Base-by-base conservation (phyloP, 2,329 filamentous ascomycete species). In the Alternaria brassicae region DNA sequence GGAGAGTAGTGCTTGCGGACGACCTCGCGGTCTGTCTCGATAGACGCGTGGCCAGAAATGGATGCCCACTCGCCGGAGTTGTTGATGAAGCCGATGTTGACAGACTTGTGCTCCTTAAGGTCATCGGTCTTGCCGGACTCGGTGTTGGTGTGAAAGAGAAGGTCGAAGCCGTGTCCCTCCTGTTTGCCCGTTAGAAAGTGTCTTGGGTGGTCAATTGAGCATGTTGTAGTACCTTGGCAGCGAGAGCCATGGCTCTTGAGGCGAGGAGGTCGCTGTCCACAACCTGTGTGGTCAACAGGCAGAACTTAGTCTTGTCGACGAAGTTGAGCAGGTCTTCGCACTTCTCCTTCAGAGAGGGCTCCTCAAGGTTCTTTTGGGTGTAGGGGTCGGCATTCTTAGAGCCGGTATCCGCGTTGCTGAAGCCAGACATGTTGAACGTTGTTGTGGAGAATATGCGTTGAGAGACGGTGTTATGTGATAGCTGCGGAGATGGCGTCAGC, bases 131-230 rank as follows among this genome's bases (percentile, higher is more conserved):
- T 96, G 80, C 91, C 88, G 9, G 91, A 93, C 76, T 94, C 91
- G 63, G 91, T 93, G 83, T 96, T 96, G 73, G 92, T 93, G 82
- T 95, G 90, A 85, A 96, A 96, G 77, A 96, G 85, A 56, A 95
- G 86, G 76, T 96, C 92, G 57, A 93, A 84, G 71, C 91, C 90
- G 65, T 89, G 89, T 62, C 84, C 83, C 79, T 96, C 92, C 91
- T 94, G 62, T 54, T 6, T 0, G 2, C 2, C 19, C 23, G 45
- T 70, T 37, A 67, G 61, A 37, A 2, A 7, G 17, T 34, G 13
- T 32, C 21, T 15, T 21, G 9, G 3, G 0, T 15, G 4, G 15
- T n/a, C 4, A n/a, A 27, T 39, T 17, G 9, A 2, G 2, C 9
- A 2, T 2, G 8, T 8, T 37, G 17, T 45, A 81, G 30, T 81